A percentile compares a stretch with the other conserved stretches of the same genome.
phyloP scores from a whole-genome alignment of 2,329 filamentous ascomycete genomes.

The Trichothecium roseum region DNA sequence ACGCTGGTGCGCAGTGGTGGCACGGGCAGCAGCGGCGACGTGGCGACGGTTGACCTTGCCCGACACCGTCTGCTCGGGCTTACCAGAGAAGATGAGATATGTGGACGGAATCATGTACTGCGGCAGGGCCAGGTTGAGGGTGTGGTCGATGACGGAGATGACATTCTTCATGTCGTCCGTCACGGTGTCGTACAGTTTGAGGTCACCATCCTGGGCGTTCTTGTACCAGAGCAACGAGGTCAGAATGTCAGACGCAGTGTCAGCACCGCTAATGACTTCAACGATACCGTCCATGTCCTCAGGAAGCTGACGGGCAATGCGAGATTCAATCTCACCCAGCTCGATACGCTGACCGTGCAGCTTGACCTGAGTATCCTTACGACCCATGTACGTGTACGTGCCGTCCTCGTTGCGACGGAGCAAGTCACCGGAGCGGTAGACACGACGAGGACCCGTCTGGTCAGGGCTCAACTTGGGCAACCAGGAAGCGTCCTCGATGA shows the following conservation, averaged over 20 bases:
- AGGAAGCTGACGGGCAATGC: too few relatives aligned
- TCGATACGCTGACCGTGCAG: slow-evolving; percentile 41
- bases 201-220: too few relatives aligned
- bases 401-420: slow-evolving; percentile 25
- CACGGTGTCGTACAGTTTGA: not conserved
- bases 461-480: not conserved
- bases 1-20: too few relatives aligned
- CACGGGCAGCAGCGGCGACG: not conserved
- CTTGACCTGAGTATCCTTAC: slow-evolving; percentile 43
- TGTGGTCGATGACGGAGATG: not conserved
- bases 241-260: slow-evolving; percentile 3
- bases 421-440: slow-evolving; percentile 37
- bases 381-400: slow-evolving; percentile 26
- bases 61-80: slow-evolving; percentile 5
- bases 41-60: slow-evolving; percentile 6
- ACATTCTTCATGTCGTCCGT: slow-evolving; percentile 1
- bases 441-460: slow-evolving; percentile 2
- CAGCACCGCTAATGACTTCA: not conserved
- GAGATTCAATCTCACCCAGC: slow-evolving; percentile 11
- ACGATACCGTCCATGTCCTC: too few relatives aligned
- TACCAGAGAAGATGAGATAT: slow-evolving; percentile 7
- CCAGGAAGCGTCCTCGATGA: slow-evolving; percentile 4
- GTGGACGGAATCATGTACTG: slow-evolving; percentile 8
- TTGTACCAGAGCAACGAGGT: slow-evolving; percentile 5
- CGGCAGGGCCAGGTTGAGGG: slow-evolving; percentile 4